phyloP scores from a whole-genome alignment of 345 rosid genomes.

The Eucalyptus pauciflora region DNA sequence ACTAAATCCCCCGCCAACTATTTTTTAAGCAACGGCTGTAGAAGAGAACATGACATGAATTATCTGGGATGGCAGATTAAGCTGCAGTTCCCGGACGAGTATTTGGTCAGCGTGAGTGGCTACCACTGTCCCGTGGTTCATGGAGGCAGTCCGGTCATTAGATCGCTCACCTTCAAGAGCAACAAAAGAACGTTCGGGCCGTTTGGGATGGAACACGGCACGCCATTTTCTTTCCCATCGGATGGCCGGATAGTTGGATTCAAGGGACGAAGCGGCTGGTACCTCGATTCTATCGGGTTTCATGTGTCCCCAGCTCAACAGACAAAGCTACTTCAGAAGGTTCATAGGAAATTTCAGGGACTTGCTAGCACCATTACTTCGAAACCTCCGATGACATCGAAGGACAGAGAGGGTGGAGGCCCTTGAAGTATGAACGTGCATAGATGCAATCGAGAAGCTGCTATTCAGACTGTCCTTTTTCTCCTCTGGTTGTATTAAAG shows the following conservation, averaged over 20 bases:
- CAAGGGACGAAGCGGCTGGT: constrained; percentile 66
- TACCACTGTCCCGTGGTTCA: constrained; percentile 42
- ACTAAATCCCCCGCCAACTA: neutral
- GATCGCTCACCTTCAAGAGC: constrained; percentile 59
- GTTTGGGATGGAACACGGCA: constrained; percentile 61
- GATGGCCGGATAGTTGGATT: constrained; percentile 53
- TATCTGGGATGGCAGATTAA: constrained; percentile 30
- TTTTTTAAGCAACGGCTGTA: neutral
- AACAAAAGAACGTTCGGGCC: constrained; percentile 59
- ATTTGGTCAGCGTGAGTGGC: constrained; percentile 42
- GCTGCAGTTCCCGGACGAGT: constrained; percentile 70
- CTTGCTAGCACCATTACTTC: constrained; percentile 20
- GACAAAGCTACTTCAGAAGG: constrained; percentile 30
- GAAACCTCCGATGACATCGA: neutral
- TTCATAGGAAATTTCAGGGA: constrained; percentile 35
- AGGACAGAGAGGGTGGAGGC: neutral
- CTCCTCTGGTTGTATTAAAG: neutral
- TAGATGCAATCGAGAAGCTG: neutral
- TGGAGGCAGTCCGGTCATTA: constrained; percentile 52
- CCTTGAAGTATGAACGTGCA: neutral
- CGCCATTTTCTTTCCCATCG: constrained; percentile 47
- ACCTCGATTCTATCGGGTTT: constrained; percentile 61
- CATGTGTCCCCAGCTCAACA: constrained; percentile 30
- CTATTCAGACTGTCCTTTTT: neutral
- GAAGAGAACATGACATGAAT: neutral